Conservation (phyloP, 73 alveolate species). For the Paramecium primaurelia region DNA sequence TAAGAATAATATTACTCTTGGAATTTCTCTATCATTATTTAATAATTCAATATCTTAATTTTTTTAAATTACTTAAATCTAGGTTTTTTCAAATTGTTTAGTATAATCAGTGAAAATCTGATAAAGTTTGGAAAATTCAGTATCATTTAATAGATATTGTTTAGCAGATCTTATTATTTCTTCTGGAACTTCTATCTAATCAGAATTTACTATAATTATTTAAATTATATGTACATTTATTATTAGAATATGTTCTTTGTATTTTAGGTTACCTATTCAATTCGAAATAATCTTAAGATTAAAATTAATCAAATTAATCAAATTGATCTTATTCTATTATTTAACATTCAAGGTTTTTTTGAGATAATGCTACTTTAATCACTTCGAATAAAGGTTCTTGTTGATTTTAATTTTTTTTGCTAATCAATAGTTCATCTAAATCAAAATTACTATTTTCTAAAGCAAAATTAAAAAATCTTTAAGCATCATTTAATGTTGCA, state of each 20-base stretch:
- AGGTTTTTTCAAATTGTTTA: background rate
- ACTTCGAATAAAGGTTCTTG: background rate
- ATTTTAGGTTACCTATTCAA: background rate
- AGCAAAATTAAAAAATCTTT: background rate
- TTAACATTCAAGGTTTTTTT: background rate
- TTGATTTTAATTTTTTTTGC: background rate
- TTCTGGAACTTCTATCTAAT: background rate
- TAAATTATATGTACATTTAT: background rate
- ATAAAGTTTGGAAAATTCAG: background rate
- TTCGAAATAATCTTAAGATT: background rate
- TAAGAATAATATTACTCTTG: background rate
- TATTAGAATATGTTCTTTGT: background rate
- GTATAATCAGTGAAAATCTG: background rate
- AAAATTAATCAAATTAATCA: background rate
- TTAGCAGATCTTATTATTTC: background rate
- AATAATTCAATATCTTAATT: background rate
- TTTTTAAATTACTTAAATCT: background rate
- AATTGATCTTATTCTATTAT: background rate
- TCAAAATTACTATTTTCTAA: conserved; percentile 1
- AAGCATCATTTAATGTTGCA: background rate
- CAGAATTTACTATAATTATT: background rate
- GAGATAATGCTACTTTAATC: background rate
- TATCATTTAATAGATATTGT: background rate
- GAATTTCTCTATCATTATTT: conserved; percentile 45
- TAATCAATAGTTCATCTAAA: conserved; percentile 15